These are phyloP conservation scores for Zoysia japonica DNA, from an alignment of 176 grass and related monocot genomes.

Conservation along the genomic window DNA sequence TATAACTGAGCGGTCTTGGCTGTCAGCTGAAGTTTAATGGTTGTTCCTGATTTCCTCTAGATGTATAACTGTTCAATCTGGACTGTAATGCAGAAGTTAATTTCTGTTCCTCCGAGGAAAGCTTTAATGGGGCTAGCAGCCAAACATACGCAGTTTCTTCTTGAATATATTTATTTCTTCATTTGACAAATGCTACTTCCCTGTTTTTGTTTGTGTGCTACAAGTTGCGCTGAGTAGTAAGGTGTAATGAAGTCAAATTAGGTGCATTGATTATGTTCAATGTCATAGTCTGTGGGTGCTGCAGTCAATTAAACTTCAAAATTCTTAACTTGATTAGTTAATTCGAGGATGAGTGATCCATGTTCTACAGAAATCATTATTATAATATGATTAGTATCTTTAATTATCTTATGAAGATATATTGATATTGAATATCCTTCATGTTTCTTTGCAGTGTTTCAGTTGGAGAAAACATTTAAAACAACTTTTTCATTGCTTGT, in stretches of 20 bases:
- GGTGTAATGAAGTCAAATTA: not conserved
- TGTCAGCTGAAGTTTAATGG: slow-evolving; percentile 21
- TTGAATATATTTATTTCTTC: not conserved
- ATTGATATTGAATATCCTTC: not conserved
- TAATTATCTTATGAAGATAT: slow-evolving; percentile 34
- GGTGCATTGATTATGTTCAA: not conserved
- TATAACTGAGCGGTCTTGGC: not conserved
- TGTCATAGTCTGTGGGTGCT: not conserved
- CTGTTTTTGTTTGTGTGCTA: not conserved
- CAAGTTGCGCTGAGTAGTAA: not conserved
- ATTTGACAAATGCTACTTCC: not conserved
- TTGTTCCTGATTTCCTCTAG: not conserved
- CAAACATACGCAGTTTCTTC: not conserved
- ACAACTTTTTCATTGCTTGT: slow-evolving; percentile 97
- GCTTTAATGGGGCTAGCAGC: slow-evolving; percentile 7
- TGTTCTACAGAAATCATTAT: slow-evolving; percentile 16
- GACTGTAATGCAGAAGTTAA: slow-evolving; percentile 10
- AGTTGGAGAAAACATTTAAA: slow-evolving; percentile 99
- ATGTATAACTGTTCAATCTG: slow-evolving; percentile 8
- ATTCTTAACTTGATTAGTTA: slow-evolving; percentile 13
- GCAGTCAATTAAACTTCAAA: not conserved
- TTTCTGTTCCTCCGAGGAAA: slow-evolving; percentile 5
- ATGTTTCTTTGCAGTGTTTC: slow-evolving; percentile 72
- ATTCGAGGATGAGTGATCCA: not conserved
- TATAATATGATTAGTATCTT: slow-evolving; percentile 19